These are phyloP conservation scores for Vicia faba DNA, from an alignment of 306 rosid genomes.

Conservation along the genomic window DNA sequence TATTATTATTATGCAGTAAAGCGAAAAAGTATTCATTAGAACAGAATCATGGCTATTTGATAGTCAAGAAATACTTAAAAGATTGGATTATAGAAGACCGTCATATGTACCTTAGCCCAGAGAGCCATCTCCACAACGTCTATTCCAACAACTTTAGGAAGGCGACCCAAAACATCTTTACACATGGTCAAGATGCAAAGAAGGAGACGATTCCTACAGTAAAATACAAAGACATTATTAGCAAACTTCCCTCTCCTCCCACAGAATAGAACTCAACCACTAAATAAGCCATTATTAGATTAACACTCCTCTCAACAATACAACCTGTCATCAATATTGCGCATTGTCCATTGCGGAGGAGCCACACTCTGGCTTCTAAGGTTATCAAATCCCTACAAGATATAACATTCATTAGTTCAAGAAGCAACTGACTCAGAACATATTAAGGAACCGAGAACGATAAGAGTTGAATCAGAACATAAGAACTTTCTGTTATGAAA, in stretches of 20 bases:
- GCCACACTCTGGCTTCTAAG: slow-evolving; percentile 95
- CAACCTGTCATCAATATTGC: slow-evolving; percentile 92
- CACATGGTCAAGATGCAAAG: slow-evolving; percentile 73
- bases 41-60: slow-evolving; percentile 17
- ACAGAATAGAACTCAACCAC: slow-evolving; percentile 8
- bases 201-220: slow-evolving; percentile 80
- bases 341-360: slow-evolving; percentile 99
- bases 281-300: slow-evolving; percentile 15
- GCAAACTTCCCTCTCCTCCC: slow-evolving; percentile 20
- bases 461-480: slow-evolving; percentile 12
- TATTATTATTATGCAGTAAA: background rate
- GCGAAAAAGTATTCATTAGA: slow-evolving; percentile 11
- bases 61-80: slow-evolving; percentile 32
- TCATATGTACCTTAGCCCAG: slow-evolving; percentile 88
- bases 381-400: slow-evolving; percentile 89
- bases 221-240: slow-evolving; percentile 27
- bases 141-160: slow-evolving; percentile 95
- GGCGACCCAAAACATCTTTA: slow-evolving; percentile 80
- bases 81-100: slow-evolving; percentile 32
- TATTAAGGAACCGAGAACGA: slow-evolving; percentile 13
- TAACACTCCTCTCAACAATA: slow-evolving; percentile 32
- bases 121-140: slow-evolving; percentile 99
- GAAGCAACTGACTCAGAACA: slow-evolving; percentile 24
- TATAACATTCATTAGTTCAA: slow-evolving; percentile 34
- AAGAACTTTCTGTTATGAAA: slow-evolving; percentile 32